Evolutionary conservation across 2,329 filamentous ascomycete species (phyloP).

Genomic region (Monilinia vaccinii-corymbosi): DNA sequence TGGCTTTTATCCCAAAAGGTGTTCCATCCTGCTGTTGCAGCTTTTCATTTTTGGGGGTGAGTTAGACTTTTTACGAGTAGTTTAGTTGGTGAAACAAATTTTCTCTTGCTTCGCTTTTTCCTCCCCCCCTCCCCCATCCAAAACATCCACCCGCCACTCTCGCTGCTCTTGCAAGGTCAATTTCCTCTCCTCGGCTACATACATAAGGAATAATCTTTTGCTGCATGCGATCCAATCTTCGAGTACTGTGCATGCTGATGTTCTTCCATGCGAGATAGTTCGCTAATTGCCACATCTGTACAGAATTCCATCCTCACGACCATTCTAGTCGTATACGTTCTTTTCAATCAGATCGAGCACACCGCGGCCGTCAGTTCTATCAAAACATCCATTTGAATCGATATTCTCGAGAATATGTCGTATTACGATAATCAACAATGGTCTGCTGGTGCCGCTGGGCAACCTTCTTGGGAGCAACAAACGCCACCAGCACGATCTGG

Average conservation of each 20-base stretch:
- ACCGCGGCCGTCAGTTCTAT: conserved; percentile 28
- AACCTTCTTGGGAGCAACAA: conserved; percentile 65
- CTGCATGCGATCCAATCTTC: conserved; percentile 3
- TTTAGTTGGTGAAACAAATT: conserved; percentile 4
- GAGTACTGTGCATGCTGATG: not conserved
- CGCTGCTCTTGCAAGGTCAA: conserved; percentile 6
- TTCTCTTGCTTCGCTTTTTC: conserved; percentile 6
- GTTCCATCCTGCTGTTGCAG: not conserved
- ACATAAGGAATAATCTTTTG: not conserved
- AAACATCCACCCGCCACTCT: conserved; percentile 3
- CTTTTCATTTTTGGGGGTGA: not conserved
- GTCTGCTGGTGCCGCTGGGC: conserved; percentile 41
- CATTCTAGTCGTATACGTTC: conserved; percentile 28
- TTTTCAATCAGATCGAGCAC: conserved; percentile 22
- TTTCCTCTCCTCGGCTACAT: conserved; percentile 10
- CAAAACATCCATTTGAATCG: conserved; percentile 24
- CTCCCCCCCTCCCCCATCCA: not conserved
- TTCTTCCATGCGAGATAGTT: not conserved
- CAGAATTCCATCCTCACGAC: conserved; percentile 16
- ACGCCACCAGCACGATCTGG: conserved; percentile 64
- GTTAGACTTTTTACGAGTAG: conserved; percentile 2
- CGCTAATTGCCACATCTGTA: conserved; percentile 4
- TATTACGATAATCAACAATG: conserved; percentile 62
- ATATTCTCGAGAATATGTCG: conserved; percentile 40
- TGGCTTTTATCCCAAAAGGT: not conserved